Evolutionary conservation across 345 rosid genomes (phyloP), one percentile per base, ranked within the genome.

Genomic region (Balakata baccata): DNA sequence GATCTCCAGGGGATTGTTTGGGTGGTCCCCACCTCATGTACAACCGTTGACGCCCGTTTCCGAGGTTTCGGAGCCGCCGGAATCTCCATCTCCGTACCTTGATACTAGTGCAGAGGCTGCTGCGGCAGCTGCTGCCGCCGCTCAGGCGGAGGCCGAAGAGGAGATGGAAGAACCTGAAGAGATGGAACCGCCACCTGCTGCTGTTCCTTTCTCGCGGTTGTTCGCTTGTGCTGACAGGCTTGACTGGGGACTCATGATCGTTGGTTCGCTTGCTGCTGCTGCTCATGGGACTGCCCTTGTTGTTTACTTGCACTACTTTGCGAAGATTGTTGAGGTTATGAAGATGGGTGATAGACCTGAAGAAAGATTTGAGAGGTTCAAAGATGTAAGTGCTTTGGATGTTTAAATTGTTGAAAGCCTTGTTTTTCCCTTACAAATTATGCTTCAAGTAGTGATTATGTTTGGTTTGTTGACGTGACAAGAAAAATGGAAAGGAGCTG

Each of bases 1-100:
- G 98, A 84, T 91, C 65, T 89, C 97, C 2, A 86, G 99, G 74
- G 99, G 99, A 38, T 85, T 95, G 83, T 95, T 95, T 45, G 98
- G 99, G 68, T 93, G 93, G 98, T 95, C 99, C 64, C 99, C 99
- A 60, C 98, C 99, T 13, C 99, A 95, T 76, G 85, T 95, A 84
- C 99, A 95, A 69, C 99, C 98, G 52, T 64, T 95, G 75, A 95
- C 99, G 74, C 99, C 99, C 7, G 99, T 95, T 2, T 93, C 99
- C 1, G 99, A 95, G 86, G 98, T 96, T 7, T 96, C 99, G 20
- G 99, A 93, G 89, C 98, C 98, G 45, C 99, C 99, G 71, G 99
- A 95, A 85, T 89, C 97, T 11, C 99, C 99, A 2, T 95, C 98
- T 6, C 99, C 99, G 9, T 95, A 95, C 81, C 72, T 90, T 17